These are phyloP conservation scores for Collybiopsis luxurians DNA, from an alignment of 768 basidiomycete species.

Conservation along the genomic window DNA sequence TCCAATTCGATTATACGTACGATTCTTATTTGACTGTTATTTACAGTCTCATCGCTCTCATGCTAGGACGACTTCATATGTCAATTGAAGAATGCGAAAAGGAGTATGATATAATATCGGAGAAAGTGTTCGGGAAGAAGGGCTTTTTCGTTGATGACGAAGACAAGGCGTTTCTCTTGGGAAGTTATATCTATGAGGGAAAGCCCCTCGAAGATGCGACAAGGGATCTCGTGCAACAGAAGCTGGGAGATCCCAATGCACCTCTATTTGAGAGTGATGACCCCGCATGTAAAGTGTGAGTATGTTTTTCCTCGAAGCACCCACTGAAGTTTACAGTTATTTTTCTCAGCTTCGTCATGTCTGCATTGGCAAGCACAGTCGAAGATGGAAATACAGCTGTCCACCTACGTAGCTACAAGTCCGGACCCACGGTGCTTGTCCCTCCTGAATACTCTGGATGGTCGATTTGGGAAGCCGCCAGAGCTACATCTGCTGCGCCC, in stretches of 20 bases:
- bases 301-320: background rate
- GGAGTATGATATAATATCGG: slow-evolving; percentile 23
- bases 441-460: slow-evolving; percentile 6
- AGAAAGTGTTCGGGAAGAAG: slow-evolving; percentile 26
- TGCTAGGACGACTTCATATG: slow-evolving; percentile 36
- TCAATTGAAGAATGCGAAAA: slow-evolving; percentile 30
- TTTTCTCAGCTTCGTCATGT: too few relatives aligned
- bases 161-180: slow-evolving; percentile 6
- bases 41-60: slow-evolving; percentile 30
- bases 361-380: too few relatives aligned
- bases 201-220: slow-evolving; percentile 23
- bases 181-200: slow-evolving; percentile 21
- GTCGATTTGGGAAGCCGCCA: slow-evolving; percentile 27
- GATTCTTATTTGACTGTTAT: background rate
- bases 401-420: too few relatives aligned
- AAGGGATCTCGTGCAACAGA: slow-evolving; percentile 21
- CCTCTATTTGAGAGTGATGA: slow-evolving; percentile 21
- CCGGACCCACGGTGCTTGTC: too few relatives aligned
- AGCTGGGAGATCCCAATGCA: slow-evolving; percentile 23
- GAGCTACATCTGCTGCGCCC: slow-evolving; percentile 26
- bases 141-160: slow-evolving; percentile 11
- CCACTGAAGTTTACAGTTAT: too few relatives aligned
- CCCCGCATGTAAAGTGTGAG: slow-evolving; percentile 29
- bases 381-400: too few relatives aligned
- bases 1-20: too few relatives aligned